Conservation (phyloP, 2,329 filamentous ascomycete species). For the Colletotrichum sp. region DNA sequence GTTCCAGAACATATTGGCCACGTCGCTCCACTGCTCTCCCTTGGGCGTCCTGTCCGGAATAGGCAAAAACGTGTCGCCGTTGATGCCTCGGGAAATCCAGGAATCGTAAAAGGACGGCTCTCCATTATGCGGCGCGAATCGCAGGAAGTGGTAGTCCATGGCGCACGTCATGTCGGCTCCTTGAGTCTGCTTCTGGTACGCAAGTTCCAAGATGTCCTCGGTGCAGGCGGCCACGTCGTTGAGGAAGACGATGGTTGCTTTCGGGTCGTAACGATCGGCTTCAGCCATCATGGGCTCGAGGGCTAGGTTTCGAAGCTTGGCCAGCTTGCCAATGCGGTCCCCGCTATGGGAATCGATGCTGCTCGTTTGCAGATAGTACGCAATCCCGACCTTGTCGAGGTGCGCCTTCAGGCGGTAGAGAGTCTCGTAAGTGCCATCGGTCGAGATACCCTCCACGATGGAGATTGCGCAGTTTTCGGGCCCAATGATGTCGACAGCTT, state of each 20-base stretch:
- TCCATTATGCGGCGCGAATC: slow-evolving; percentile 25
- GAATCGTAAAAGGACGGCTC: slow-evolving; percentile 61
- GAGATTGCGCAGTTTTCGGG: slow-evolving; percentile 56
- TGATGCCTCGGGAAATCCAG: slow-evolving; percentile 56
- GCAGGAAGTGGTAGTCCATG: slow-evolving; percentile 60
- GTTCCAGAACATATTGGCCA: slow-evolving; percentile 60
- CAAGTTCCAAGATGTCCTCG: slow-evolving; percentile 55
- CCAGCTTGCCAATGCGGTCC: slow-evolving; percentile 52
- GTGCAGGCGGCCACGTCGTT: slow-evolving; percentile 59
- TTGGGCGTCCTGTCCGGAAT: slow-evolving; percentile 44
- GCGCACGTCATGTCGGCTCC: slow-evolving; percentile 62
- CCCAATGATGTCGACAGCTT: slow-evolving; percentile 54
- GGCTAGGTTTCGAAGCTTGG: slow-evolving; percentile 57
- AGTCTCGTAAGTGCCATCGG: slow-evolving; percentile 59
- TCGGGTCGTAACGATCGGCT: slow-evolving; percentile 20
- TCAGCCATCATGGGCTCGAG: slow-evolving; percentile 48
- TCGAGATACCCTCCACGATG: slow-evolving; percentile 60
- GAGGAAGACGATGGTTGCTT: slow-evolving; percentile 54
- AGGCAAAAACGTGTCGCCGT: slow-evolving; percentile 60
- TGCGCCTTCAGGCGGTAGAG: slow-evolving; percentile 46
- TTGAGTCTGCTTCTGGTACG: slow-evolving; percentile 52
- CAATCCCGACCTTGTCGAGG: slow-evolving; percentile 41
- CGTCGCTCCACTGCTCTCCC: slow-evolving; percentile 50
- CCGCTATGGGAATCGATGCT: slow-evolving; percentile 46
- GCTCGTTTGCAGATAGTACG: slow-evolving; percentile 48